Conservation (phyloP, 75 land plant genomes). For the Picea glauca region DNA sequence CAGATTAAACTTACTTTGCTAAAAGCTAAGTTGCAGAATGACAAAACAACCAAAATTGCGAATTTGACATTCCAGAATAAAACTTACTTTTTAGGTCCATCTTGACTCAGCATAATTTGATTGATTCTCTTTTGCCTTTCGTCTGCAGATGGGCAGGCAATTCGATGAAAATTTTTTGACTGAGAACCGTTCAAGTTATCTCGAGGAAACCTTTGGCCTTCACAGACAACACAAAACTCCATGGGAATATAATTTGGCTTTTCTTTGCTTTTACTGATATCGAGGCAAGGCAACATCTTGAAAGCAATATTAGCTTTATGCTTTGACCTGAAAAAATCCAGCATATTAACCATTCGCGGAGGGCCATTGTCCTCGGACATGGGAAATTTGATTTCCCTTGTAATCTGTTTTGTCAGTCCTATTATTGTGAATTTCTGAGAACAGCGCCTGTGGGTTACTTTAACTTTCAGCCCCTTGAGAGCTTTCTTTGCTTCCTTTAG, state of each 20-base stretch:
- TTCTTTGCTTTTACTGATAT: slow-evolving; percentile 17
- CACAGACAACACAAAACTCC: slow-evolving; percentile 52
- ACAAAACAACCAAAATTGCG: not conserved
- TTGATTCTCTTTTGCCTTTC: slow-evolving; percentile 21
- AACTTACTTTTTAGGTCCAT: slow-evolving; percentile 49
- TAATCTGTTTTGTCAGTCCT: slow-evolving; percentile 25
- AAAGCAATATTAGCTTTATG: slow-evolving; percentile 25
- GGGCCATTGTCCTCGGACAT: slow-evolving; percentile 18
- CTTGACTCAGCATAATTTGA: slow-evolving; percentile 19
- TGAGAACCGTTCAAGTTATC: slow-evolving; percentile 23
- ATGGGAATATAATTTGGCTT: slow-evolving; percentile 50
- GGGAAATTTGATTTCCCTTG: slow-evolving; percentile 26
- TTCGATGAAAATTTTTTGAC: not conserved
- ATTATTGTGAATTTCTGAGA: slow-evolving; percentile 37
- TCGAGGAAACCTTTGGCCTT: slow-evolving; percentile 35
- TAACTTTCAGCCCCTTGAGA: slow-evolving; percentile 35
- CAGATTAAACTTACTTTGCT: not conserved
- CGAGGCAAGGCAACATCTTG: slow-evolving; percentile 39
- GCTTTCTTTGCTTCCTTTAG: slow-evolving; percentile 20
- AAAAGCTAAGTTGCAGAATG: not conserved
- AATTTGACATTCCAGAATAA: not conserved
- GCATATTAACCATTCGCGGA: not conserved
- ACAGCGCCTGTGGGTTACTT: slow-evolving; percentile 38
- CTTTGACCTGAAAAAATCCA: slow-evolving; percentile 34
- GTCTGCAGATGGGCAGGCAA: slow-evolving; percentile 18